Base-by-base conservation (phyloP, 169 alveolate species). In the Cryptosporidium meleagridis region DNA sequence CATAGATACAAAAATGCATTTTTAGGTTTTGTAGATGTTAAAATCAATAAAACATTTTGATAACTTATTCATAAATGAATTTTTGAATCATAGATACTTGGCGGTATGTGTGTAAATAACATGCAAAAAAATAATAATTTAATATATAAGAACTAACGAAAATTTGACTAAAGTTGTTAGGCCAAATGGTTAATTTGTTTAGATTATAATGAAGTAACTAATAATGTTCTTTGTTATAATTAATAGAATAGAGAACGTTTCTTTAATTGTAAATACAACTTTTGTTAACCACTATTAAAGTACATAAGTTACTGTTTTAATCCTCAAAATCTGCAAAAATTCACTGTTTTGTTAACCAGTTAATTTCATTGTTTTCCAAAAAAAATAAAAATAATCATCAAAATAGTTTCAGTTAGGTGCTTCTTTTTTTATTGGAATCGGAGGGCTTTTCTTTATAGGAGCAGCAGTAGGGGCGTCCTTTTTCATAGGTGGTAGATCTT, bases 351-450 rank as follows among this genome's bases (percentile, higher is more conserved):
- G 33, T 67, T 68, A 68, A 41, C 29, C 26, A 37, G 37, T 68
- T 21, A 29, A 31, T 68, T 37, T 68, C 7, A n/a, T 12, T 37
- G 33, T 18, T 68, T 68, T 26, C 35, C 58, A 41, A 8, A 41
- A 21, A 71, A 5, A 14, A 41, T 41, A 41, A 21, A 71, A 44
- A 12, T 70, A 18, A 29, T 33, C 0, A 51, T n/a, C 3, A 51
- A 35, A 23, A 12, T 0, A 21, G 14, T 51, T 48, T 73, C 84
- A 44, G 5, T 70, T 23, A 23, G 45, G 48, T 45, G 48, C n/a
- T 18, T 39, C 67, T 55, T 55, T 48, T 48, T 73, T 59, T 41
- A 48, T 73, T 73, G 55, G 71, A 31, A 69, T 70, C 9, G 86
- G 86, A 26, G 86, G 51, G 4, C 21, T 69, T 23, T 73, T 73